These are phyloP conservation scores for Nitzschia sp. DNA, from an alignment of 108 stramenopile species.

Conservation along the genomic window DNA sequence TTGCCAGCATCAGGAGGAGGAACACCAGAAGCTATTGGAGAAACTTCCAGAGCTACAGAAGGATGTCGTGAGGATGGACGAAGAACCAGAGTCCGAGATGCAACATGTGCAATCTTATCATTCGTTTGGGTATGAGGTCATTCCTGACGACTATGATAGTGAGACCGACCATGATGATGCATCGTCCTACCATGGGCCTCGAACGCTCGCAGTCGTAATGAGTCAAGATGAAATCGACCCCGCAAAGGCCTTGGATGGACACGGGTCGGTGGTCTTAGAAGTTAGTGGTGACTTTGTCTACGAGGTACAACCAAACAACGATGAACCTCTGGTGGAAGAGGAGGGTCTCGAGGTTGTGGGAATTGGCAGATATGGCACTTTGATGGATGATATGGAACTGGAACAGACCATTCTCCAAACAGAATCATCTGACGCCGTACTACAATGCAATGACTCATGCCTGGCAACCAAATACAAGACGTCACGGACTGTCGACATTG, in stretches of 20 bases:
- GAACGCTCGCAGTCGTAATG: not conserved
- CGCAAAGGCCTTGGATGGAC: not conserved
- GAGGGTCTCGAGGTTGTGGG: conserved; percentile 37
- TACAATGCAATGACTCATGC: not conserved
- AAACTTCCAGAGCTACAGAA: not conserved
- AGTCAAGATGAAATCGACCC: conserved; percentile 5
- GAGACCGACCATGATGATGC: not conserved
- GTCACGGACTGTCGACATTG: not conserved
- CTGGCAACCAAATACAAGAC: conserved; percentile 1
- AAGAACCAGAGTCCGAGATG: not conserved
- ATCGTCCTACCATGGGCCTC: not conserved
- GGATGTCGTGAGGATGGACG: not conserved
- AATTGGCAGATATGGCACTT: conserved; percentile 20
- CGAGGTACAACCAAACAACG: conserved; percentile 5
- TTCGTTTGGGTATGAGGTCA: conserved; percentile 24
- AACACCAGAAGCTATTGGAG: not conserved
- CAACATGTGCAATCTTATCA: not conserved
- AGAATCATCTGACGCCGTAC: not conserved
- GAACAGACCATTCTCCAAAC: conserved; percentile 10
- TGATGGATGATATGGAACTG: conserved; percentile 1
- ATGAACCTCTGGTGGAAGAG: conserved; percentile 16
- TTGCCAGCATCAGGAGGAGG: not conserved
- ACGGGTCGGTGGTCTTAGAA: conserved; percentile 10
- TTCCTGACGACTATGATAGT: not conserved
- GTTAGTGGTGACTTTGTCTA: conserved; percentile 15